These are phyloP conservation scores for Tolypocladium inflatum DNA, from an alignment of 2,329 filamentous ascomycete species.

Conservation along the genomic window DNA sequence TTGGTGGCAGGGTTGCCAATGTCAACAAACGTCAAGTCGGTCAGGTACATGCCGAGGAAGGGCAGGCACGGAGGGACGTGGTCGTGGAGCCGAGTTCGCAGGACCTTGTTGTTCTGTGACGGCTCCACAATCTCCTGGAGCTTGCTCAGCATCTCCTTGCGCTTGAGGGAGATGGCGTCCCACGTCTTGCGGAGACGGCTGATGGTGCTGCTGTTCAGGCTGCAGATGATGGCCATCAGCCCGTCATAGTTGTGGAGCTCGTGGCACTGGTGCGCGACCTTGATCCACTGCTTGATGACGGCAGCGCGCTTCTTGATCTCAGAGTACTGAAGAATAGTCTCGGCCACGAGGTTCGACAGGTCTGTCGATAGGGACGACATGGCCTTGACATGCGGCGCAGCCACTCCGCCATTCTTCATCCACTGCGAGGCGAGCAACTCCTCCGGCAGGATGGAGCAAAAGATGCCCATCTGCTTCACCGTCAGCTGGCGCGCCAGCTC, in stretches of 20 bases:
- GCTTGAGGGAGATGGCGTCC: slow-evolving; percentile 79
- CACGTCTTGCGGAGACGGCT: slow-evolving; percentile 82
- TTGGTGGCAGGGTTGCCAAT: slow-evolving; percentile 85
- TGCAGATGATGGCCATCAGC: slow-evolving; percentile 94
- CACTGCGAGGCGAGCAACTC: slow-evolving; percentile 88
- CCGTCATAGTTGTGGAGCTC: slow-evolving; percentile 94
- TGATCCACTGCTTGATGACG: slow-evolving; percentile 97
- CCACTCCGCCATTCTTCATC: slow-evolving; percentile 76
- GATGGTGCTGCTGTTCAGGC: slow-evolving; percentile 85
- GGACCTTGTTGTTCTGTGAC: slow-evolving; percentile 79
- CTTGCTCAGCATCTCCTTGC: slow-evolving; percentile 67
- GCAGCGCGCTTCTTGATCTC: slow-evolving; percentile 86
- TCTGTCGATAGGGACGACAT: slow-evolving; percentile 93
- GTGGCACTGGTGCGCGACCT: slow-evolving; percentile 77
- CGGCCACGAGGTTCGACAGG: slow-evolving; percentile 82
- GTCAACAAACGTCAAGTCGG: slow-evolving; percentile 91
- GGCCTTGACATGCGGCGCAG: slow-evolving; percentile 81
- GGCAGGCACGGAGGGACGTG: slow-evolving; percentile 88
- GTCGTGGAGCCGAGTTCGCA: slow-evolving; percentile 74
- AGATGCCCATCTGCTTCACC: slow-evolving; percentile 82
- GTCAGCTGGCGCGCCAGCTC: slow-evolving; percentile 91
- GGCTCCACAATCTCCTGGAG: slow-evolving; percentile 83
- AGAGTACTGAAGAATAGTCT: slow-evolving; percentile 80
- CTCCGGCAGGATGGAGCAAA: slow-evolving; percentile 84
- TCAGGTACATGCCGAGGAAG: slow-evolving; percentile 93